A percentile compares a stretch with the other conserved stretches of the same genome.
Evolutionary conservation across 139 green algal genomes (phyloP).

Genomic region (Klebsormidium nitens): DNA sequence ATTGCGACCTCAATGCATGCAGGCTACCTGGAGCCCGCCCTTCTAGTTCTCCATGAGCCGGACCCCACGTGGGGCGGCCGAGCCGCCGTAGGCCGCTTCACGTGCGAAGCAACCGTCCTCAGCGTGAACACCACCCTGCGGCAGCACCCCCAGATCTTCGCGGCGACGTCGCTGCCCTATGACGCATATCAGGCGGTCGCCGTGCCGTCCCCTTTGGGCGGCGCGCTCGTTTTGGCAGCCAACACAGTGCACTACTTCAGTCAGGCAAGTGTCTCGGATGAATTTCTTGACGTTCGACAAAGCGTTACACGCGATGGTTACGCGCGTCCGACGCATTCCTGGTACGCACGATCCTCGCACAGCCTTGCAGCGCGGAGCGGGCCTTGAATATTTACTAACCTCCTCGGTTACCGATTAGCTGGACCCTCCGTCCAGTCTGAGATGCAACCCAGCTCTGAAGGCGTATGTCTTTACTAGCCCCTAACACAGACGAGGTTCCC

Average conservation of each 20-base stretch:
- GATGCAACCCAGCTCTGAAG: no score
- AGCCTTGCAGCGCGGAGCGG: no score
- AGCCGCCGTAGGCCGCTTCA: constrained; percentile 64
- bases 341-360: no score
- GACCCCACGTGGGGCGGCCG: constrained; percentile 74
- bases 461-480: no score
- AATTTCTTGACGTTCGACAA: no score
- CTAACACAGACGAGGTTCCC: no score
- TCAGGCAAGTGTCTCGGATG: no score
- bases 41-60: constrained; percentile 80
- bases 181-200: constrained; percentile 63
- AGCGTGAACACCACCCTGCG: constrained; percentile 68
- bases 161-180: constrained; percentile 54
- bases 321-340: no score
- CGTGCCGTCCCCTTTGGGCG: constrained; percentile 56
- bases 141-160: constrained; percentile 75
- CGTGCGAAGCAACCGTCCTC: constrained; percentile 64
- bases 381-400: no score
- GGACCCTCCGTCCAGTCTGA: no score
- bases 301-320: no score
- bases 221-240: constrained; percentile 70
- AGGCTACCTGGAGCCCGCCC: constrained; percentile 80
- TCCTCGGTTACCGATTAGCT: no score
- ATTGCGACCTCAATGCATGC: neutral
- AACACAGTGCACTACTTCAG: constrained; percentile 72